A percentile compares a stretch with the other conserved stretches of the same genome.
phyloP scores from a whole-genome alignment of 805 yeast genomes.

The Lipomyces yamanashiensis region DNA sequence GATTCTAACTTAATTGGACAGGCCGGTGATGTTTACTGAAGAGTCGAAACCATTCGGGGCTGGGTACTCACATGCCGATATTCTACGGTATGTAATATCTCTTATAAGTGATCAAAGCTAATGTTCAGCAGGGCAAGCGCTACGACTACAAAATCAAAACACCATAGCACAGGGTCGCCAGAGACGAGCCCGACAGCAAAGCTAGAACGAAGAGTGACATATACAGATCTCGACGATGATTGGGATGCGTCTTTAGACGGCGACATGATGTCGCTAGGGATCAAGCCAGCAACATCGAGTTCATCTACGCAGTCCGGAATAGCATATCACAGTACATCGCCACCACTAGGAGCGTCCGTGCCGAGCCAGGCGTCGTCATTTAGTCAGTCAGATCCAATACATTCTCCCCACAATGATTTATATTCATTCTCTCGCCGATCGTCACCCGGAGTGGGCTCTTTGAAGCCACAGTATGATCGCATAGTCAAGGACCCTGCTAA shows the following conservation, averaged over 20 bases:
- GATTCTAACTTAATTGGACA: not conserved
- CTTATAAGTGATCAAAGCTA: too few species aligned
- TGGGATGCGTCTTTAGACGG: conserved; percentile 81
- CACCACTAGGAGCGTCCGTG: not conserved
- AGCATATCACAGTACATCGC: conserved; percentile 8
- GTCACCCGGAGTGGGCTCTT: conserved; percentile 13
- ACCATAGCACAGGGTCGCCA: conserved; percentile 7
- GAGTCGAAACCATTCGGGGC: conserved; percentile 58
- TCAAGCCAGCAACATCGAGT: conserved; percentile 27
- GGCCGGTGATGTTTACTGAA: conserved; percentile 34
- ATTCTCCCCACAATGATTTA: conserved; percentile 30
- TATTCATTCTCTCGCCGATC: conserved; percentile 32
- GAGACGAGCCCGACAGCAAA: not conserved
- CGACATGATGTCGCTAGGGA: conserved; percentile 30
- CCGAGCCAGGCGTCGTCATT: conserved; percentile 5
- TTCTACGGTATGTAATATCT: conserved; percentile 33
- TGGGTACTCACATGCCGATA: conserved; percentile 59
- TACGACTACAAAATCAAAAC: not conserved
- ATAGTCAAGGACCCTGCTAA: conserved; percentile 49
- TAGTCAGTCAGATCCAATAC: not conserved
- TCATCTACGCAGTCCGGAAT: conserved; percentile 7
- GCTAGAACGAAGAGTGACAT: conserved; percentile 40
- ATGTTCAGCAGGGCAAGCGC: not conserved
- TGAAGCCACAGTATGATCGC: conserved; percentile 40
- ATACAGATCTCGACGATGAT: conserved; percentile 82